Evolutionary conservation across 768 basidiomycete genomes (phyloP), one percentile per base, ranked within the genome.

Genomic region (Suillus clintonianus): DNA sequence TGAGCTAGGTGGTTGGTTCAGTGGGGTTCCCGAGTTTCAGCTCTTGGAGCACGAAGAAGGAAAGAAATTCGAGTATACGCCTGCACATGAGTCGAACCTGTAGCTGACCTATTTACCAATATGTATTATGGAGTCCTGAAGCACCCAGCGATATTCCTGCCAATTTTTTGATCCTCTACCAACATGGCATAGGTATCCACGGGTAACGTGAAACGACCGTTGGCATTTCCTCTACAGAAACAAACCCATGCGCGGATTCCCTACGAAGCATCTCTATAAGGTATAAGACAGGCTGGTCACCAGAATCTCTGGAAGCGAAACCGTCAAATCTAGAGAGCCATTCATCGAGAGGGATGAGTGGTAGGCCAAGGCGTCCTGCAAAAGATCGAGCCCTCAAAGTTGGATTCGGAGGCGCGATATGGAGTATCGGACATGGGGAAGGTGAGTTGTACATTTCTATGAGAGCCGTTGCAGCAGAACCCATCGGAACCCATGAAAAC

Each of bases 21-120:
- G 74, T 62, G 79, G 75, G 13, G 64, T 70, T 42, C 71, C 75
- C 42, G 78, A 81, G 66, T 80, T 80, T 66, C 70, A 76, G 60
- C 64, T 78, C 19, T 65, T 81, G 41, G 79, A 80, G 64, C 68
- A 69, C 3, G 70, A 72, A 45, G 79, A 80, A 62, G 77, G 79
- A 1, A 69, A 67, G 32, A 62, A 27, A 41, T 70, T 67, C 43
- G 56, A 68, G 42, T 54, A 58, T 14, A 36, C 34, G 34, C 32
- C 48, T 55, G 15, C 13, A n/a, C 11, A 10, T 7, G 14, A 41
- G 19, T 10, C 22, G 37, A 54, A 41, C 4, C 14, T 37, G 5
- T 57, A 41, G 14, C n/a, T 54, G 37, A 13, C 10, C 15, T 50
- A 17, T 30, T 5, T 17, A 30, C 27, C 17, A 30, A 51, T 51